Conservation (phyloP, 352 stramenopile genomes). For the Globisporangium solare region DNA sequence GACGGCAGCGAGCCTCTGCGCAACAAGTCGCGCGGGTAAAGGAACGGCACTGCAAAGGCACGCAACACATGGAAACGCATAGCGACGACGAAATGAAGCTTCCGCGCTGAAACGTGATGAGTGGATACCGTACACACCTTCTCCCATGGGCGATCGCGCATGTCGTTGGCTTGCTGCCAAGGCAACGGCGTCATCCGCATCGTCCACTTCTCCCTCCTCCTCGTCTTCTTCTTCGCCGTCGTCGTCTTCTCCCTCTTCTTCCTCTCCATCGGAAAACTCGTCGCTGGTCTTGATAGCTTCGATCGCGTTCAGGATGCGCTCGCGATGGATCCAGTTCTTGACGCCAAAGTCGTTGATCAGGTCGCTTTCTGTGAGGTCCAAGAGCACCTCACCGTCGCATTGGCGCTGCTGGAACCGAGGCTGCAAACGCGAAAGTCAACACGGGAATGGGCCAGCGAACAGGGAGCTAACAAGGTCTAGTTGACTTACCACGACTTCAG, state of each 20-base stretch:
- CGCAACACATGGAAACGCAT: neutral
- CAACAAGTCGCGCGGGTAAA: slow-evolving; percentile 37
- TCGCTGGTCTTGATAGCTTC: slow-evolving; percentile 74
- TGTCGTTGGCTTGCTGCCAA: slow-evolving; percentile 10
- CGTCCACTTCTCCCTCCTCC: slow-evolving; percentile 20
- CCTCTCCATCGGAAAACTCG: slow-evolving; percentile 57
- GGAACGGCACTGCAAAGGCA: slow-evolving; percentile 11
- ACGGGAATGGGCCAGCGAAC: too few species aligned
- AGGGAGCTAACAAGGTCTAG: neutral
- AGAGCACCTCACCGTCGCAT: slow-evolving; percentile 65
- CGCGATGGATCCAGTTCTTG: slow-evolving; percentile 53
- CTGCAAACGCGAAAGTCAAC: slow-evolving; percentile 14
- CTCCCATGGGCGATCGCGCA: slow-evolving; percentile 14
- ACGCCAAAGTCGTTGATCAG: slow-evolving; percentile 77
- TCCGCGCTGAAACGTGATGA: neutral
- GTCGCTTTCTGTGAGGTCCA: slow-evolving; percentile 67
- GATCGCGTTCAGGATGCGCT: slow-evolving; percentile 72
- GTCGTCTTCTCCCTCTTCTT: slow-evolving; percentile 41
- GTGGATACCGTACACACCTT: slow-evolving; percentile 13
- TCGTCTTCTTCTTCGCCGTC: slow-evolving; percentile 30
- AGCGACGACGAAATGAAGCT: too few species aligned
- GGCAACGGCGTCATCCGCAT: slow-evolving; percentile 18
- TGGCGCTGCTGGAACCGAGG: slow-evolving; percentile 58
- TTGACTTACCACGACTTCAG: slow-evolving; percentile 55
- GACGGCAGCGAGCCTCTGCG: slow-evolving; percentile 39